These are phyloP conservation scores for Hypsizygus marmoreus DNA, from an alignment of 768 basidiomycete species.

Conservation along the genomic window DNA sequence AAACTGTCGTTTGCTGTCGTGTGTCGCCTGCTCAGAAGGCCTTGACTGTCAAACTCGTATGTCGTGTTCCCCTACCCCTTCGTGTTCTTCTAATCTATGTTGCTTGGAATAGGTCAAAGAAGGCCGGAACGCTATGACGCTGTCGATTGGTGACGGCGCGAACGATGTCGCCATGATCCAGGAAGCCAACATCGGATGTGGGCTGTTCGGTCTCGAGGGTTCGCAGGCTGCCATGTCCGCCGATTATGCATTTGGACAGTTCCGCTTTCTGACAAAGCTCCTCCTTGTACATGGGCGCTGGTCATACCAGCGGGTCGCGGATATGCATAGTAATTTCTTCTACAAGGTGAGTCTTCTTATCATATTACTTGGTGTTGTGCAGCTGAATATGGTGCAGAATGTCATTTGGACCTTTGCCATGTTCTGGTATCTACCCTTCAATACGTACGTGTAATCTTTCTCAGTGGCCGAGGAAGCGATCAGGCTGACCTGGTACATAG, in stretches of 20 bases:
- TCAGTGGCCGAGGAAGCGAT: conserved; percentile 1
- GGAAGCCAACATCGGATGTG: conserved; percentile 97
- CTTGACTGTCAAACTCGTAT: conserved; percentile 88
- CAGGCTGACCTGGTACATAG: conserved; percentile 38
- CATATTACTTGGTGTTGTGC: background rate
- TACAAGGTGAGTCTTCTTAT: conserved; percentile 71
- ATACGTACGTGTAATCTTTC: conserved; percentile 54
- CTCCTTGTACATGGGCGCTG: conserved; percentile 94
- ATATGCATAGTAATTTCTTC: conserved; percentile 98
- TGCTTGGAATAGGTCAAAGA: conserved; percentile 85
- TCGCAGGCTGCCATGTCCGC: conserved; percentile 99
- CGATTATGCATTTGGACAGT: conserved; percentile 97
- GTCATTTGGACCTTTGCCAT: conserved; percentile 91
- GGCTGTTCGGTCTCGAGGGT: conserved; percentile 90
- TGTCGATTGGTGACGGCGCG: conserved; percentile 96
- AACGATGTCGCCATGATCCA: conserved; percentile 99
- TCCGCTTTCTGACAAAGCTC: conserved; percentile 89
- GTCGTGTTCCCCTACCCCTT: conserved; percentile 23
- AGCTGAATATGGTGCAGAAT: conserved; percentile 49
- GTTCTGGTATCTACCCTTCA: conserved; percentile 94
- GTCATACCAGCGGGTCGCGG: conserved; percentile 95
- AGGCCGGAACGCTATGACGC: conserved; percentile 92
- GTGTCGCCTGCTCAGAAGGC: conserved; percentile 98
- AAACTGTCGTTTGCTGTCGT: conserved; percentile 97
- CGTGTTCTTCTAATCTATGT: conserved; percentile 6